Evolutionary conservation across 1,139 yeast species (phyloP).

Genomic region (Candida dubliniensis): DNA sequence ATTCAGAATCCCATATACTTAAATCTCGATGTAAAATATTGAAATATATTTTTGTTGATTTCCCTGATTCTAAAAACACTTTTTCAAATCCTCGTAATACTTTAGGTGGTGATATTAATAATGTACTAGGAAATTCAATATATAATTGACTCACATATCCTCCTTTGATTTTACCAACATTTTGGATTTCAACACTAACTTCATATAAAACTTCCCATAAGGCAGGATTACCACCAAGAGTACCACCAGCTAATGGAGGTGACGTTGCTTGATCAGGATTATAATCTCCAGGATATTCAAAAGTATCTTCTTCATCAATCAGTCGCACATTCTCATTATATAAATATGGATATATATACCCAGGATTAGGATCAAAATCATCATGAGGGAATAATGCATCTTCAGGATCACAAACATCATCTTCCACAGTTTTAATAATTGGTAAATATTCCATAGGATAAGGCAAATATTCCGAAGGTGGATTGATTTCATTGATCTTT

Average conservation of each 20-base stretch:
- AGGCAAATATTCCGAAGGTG: conserved; percentile 52
- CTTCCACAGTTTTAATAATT: conserved; percentile 38
- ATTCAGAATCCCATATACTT: conserved; percentile 57
- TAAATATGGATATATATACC: conserved; percentile 52
- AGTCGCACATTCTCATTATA: conserved; percentile 46
- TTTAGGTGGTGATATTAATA: conserved; percentile 46
- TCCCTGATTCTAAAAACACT: conserved; percentile 48
- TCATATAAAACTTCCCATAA: conserved; percentile 48
- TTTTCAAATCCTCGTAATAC: conserved; percentile 63
- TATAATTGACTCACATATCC: conserved; percentile 58
- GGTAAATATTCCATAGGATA: conserved; percentile 50
- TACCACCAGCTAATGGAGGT: conserved; percentile 58
- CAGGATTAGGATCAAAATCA: conserved; percentile 53
- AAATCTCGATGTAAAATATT: conserved; percentile 55
- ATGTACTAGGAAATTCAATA: conserved; percentile 52
- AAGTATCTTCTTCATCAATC: conserved; percentile 38
- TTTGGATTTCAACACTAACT: conserved; percentile 49
- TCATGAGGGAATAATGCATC: conserved; percentile 58
- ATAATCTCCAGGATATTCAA: conserved; percentile 56
- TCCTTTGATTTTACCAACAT: conserved; percentile 52
- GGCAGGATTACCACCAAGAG: conserved; percentile 51
- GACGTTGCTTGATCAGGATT: conserved; percentile 35
- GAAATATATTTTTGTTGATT: conserved; percentile 39
- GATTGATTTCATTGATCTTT: conserved; percentile 39
- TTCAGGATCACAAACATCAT: conserved; percentile 54